A percentile compares a stretch with the other conserved stretches of the same genome.
These are phyloP conservation scores for Cladosporium sp. DNA, from an alignment of 2,329 filamentous ascomycete genomes.

Conservation along the genomic window DNA sequence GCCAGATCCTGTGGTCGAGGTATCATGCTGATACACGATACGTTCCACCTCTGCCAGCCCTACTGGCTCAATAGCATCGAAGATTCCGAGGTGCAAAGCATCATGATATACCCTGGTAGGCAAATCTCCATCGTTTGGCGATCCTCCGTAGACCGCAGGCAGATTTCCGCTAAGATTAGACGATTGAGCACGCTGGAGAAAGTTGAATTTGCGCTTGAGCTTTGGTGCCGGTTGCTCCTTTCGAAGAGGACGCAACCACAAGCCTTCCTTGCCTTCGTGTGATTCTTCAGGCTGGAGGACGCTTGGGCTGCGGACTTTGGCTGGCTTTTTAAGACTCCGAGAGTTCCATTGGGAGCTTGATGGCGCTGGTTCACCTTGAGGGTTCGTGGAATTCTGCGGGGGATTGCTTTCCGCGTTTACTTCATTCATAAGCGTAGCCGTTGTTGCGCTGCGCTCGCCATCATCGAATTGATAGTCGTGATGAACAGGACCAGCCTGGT, in stretches of 20 bases:
- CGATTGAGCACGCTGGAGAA: constrained; percentile 51
- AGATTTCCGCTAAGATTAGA: constrained; percentile 31
- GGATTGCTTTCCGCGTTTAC: not conserved
- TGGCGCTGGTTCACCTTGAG: not conserved
- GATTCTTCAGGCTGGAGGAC: constrained; percentile 2
- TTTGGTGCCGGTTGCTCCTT: constrained; percentile 25
- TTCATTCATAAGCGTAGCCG: no score
- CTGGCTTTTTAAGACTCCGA: not conserved
- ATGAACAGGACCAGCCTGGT: not conserved
- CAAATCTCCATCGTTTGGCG: not conserved
- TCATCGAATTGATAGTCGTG: constrained; percentile 16
- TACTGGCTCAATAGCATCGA: constrained; percentile 46
- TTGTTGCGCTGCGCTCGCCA: no score
- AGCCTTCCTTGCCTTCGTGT: constrained; percentile 34
- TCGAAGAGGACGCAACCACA: constrained; percentile 28
- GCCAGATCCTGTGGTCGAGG: constrained; percentile 16
- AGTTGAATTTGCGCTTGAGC: constrained; percentile 51
- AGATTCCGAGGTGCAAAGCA: constrained; percentile 50
- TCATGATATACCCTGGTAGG: constrained; percentile 2
- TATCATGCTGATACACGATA: constrained; percentile 36
- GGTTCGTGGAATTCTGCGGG: not conserved
- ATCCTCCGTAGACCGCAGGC: constrained; percentile 20
- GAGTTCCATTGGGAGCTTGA: not conserved
- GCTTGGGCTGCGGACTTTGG: not conserved
- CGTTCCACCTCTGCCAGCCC: constrained; percentile 44